Evolutionary conservation across 257 asterid species (phyloP), one percentile per base, ranked within the genome.

Genomic region (Primulina huaijiensis): DNA sequence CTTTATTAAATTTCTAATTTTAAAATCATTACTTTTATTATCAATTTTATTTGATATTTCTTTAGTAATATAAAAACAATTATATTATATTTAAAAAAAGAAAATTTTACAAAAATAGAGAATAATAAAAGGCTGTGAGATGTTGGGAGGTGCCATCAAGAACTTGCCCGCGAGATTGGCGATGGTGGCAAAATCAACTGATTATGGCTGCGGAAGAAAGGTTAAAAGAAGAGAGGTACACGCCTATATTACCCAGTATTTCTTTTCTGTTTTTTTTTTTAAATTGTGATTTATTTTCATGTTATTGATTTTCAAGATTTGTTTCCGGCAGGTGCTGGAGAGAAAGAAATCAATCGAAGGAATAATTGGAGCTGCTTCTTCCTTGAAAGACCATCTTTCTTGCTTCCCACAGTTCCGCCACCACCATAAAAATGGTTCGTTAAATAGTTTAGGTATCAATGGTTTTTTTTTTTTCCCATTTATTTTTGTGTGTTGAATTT

Each of bases 331-430:
- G 96, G 69, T 82, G 76, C 76, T 85, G 82, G 87, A 84, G 65
- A 88, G 78, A 84, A 92, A 87, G 91, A 88, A 80, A 80, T 66
- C 83, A 59, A 80, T 56, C n/a, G 82, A 78, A 20, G 85, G 72
- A 62, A 73, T 67, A 25, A 81, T 85, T 78, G 81, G 60, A 76
- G 83, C 80, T 62, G 97, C 93, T 75, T 74, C 74, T 40, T 82
- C 79, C 21, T 79, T 79, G 61, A 84, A 78, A 38, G 92, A 90
- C 69, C 90, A 82, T 46, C 87, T 90, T 77, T 62, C 80, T 68
- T 75, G 73, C 61, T 86, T 84, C 70, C 95, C 90, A 25, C 70
- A 78, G 10, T 83, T 85, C 70, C 81, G 82, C 64, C 92, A 77
- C 78, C 85, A 79, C 83, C 73, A 53, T 50, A 72, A 29, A 62